Base-by-base conservation (phyloP, 2,329 filamentous ascomycete species). In the Phyllosticta ampelicida region DNA sequence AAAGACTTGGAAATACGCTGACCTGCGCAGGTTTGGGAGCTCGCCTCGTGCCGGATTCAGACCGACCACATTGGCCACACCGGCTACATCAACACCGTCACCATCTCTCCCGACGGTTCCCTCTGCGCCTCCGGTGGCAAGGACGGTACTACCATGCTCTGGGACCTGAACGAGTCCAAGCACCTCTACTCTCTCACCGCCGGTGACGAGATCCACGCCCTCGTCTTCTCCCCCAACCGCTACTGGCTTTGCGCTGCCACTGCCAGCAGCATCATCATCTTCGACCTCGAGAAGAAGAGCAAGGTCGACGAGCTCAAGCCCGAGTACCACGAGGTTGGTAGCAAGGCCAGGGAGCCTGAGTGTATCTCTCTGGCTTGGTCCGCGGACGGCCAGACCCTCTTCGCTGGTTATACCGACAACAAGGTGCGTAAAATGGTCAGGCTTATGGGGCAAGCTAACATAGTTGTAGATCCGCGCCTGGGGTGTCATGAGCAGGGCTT, bases 241-340 rank as follows among this genome's bases (percentile, higher is more conserved):
- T 99, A 99, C 90, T 99, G 94, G 94, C 87, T 99, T 70, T 99
- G 94, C 85, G 94, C 94, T 75, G 94, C 94, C 75, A 99, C 94
- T 65, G 84, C 90, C 75, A 89, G 85, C 81, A 90, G 86, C 85
- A 97, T 99, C 85, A 96, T 96, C 85, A 97, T 99, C 85, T 99
- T 99, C 82, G 94, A 99, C 75, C 86, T 99, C 69, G 94, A 99
- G 90, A 99, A 99, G 91, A 99, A 99, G 91, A 95, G 87, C 87
- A 97, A 96, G 88, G 92, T 97, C 74, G 92, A 97, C 73, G 94
- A 97, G 86, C 86, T 99, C 78, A 96, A 95, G 87, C 92, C 92
- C 68, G 94, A 99, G 78, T 95, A 94, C 83, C 83, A 90, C 74
- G 84, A 90, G 75, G 87, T 90, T 75, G 89, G 91, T 82, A 96